Base-by-base conservation (phyloP, 2,329 filamentous ascomycete genomes). In the Fusarium aywerte region DNA sequence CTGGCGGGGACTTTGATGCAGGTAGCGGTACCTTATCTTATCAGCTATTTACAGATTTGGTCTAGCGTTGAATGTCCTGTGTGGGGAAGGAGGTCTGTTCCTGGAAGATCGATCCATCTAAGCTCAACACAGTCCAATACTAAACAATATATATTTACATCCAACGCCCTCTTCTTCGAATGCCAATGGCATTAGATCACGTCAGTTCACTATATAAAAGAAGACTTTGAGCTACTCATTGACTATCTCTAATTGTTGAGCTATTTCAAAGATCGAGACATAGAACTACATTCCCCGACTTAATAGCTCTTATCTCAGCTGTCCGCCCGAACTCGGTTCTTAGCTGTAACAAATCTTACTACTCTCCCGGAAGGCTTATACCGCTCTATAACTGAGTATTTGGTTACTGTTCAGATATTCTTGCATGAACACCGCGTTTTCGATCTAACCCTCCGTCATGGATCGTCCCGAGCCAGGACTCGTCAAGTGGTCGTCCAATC, bases 401-500 rank as follows among this genome's bases (percentile, higher is more conserved):
- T 31, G 9, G 13, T 33, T 10, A 35, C 12, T 43, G 11, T 7
- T 36, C 3, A 10, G 16, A n/a, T 18, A 42, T 50, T 20, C 21
- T 32, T 35, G 16, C 23, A 18, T 40, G 27, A 42, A 15, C 35
- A 32, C 15, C 40, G 21, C 38, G 5, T 23, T 31, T 7, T 35
- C 42, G 53, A 38, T 50, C 25, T 51, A 44, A 58, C 20, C 42
- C 48, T 58, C 71, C 42, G 77, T 68, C 54, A 85, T 88, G 84
- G 86, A 88, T 69, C 83, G 86, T 44, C 85, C 85, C 3, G 86
- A 88, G 69, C 84, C 85, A 12, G 88, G 88, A 25, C 82, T 90
- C 58, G 84, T 90, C 73, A 87, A 88, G 73, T 90, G 88, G 88
- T 90, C 87, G 21, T 85, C 88, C 48, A 87, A 86, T 64, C 80